These are phyloP conservation scores for Podaxis mareebaensis DNA, from an alignment of 768 basidiomycete genomes.

Conservation along the genomic window DNA sequence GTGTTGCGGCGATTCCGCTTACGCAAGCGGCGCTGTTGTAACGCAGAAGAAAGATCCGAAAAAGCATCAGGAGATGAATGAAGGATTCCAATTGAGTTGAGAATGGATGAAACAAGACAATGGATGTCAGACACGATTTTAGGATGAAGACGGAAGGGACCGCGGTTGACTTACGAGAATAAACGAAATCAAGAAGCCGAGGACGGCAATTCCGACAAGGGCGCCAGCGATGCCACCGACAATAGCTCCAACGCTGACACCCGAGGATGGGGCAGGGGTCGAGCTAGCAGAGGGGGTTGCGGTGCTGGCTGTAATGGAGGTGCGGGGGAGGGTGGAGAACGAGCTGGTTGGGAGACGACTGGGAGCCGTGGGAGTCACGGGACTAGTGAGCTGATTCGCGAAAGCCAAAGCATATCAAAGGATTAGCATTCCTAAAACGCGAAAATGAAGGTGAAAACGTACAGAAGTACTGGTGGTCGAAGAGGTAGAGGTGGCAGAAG, in stretches of 20 bases:
- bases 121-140: neutral
- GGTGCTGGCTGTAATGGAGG: slow-evolving; percentile 9
- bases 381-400: slow-evolving; percentile 16
- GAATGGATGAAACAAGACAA: neutral
- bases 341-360: slow-evolving; percentile 8
- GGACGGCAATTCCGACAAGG: slow-evolving; percentile 34
- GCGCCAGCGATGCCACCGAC: slow-evolving; percentile 42
- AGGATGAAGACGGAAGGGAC: neutral
- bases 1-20: slow-evolving; percentile 31
- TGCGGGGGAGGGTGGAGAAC: slow-evolving; percentile 6
- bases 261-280: slow-evolving; percentile 16
- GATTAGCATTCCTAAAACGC: neutral
- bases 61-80: neutral
- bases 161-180: slow-evolving; percentile 35
- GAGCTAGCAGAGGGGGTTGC: slow-evolving; percentile 15
- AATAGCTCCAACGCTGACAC: slow-evolving; percentile 41
- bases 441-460: no score
- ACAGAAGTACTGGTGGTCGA: no score
- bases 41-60: neutral
- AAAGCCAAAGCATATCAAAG: neutral
- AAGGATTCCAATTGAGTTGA: neutral
- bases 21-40: slow-evolving; percentile 38
- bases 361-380: slow-evolving; percentile 15
- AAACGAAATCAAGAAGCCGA: slow-evolving; percentile 39
- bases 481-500: slow-evolving; percentile 1